Evolutionary conservation across 208 protist genomes (phyloP), one percentile per base, ranked within the genome.

Genomic region (Trypanosoma conorhini): DNA sequence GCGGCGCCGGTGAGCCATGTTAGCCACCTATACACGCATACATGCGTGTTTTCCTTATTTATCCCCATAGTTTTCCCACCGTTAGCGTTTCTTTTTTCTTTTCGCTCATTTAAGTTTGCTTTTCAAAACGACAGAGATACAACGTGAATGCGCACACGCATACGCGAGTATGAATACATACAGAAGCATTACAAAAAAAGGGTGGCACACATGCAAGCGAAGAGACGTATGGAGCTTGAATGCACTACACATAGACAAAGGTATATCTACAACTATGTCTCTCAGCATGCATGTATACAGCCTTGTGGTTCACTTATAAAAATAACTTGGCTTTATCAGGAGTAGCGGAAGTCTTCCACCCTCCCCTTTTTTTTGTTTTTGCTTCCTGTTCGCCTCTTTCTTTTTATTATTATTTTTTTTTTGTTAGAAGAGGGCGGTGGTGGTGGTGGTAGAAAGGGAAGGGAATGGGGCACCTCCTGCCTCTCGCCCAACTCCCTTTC

Each of bases 261-360:
- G 58, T 67, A 56, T 58, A 67, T 67, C 57, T 67, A 40, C 46
- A 42, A 58, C 40, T 44, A 57, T 57, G 28, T 57, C 40, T 63
- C 22, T 54, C 12, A 28, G 15, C 22, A 52, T 52, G 22, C 22
- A 52, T 65, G 22, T 54, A 65, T 33, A 8, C 3, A 50, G 17
- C 17, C 15, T 19, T 21, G 13, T 19, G 42, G 5, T 46, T 46
- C 9, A 46, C 42, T 12, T 46, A 46, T 46, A 46, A 46, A 46
- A 13, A 13, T 42, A 12, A 12, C 38, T 19, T 19, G 8, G 42
- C 8, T 3, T 33, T 26, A 46, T 24, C 9, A 62, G n/a, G 12
- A 15, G 33, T 7, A 38, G 33, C 33, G 33, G 7, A 38, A 38
- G n/a, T n/a, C n/a, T n/a, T n/a, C n/a, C n/a, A n/a, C n/a, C n/a